These are phyloP conservation scores for Dendrocalamus latiflorus DNA, from an alignment of 202 grass and related monocot species.

Conservation along the genomic window DNA sequence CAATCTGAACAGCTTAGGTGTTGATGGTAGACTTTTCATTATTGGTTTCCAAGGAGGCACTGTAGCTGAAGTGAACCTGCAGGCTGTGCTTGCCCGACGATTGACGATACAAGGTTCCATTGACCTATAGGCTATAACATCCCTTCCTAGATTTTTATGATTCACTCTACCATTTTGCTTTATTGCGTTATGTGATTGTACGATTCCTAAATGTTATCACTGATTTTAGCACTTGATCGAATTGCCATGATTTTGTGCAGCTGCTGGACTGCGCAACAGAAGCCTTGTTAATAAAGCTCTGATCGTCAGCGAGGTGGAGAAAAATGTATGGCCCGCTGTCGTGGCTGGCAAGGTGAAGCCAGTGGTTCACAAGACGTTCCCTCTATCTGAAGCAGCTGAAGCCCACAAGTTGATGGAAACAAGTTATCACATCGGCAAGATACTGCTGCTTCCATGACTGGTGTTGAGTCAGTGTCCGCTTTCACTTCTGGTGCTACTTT, in stretches of 20 bases:
- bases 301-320: conserved; percentile 81
- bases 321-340: conserved; percentile 77
- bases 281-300: conserved; percentile 60
- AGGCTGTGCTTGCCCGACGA: conserved; percentile 52
- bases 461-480: not conserved
- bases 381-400: conserved; percentile 68
- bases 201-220: not conserved
- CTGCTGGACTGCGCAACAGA: conserved; percentile 68
- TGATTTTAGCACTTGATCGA: not conserved
- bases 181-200: not conserved
- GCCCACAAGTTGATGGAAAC: conserved; percentile 76
- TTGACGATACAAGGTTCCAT: conserved; percentile 69
- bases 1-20: conserved; percentile 64
- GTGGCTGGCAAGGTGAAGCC: conserved; percentile 68
- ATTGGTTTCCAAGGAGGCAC: conserved; percentile 74
- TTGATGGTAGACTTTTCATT: conserved; percentile 90
- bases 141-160: not conserved
- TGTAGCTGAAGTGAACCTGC: conserved; percentile 57
- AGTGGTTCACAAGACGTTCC: conserved; percentile 62
- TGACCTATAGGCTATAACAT: too few species aligned
- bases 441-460: conserved; percentile 72
- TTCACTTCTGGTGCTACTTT: not conserved
- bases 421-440: conserved; percentile 82
- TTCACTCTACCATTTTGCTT: not conserved
- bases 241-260: conserved; percentile 22